Percentiles rank a stretch among this genome's conserved stretches.
These are phyloP conservation scores for Boletus sensibilis DNA, from an alignment of 768 basidiomycete species.

Conservation along the genomic window DNA sequence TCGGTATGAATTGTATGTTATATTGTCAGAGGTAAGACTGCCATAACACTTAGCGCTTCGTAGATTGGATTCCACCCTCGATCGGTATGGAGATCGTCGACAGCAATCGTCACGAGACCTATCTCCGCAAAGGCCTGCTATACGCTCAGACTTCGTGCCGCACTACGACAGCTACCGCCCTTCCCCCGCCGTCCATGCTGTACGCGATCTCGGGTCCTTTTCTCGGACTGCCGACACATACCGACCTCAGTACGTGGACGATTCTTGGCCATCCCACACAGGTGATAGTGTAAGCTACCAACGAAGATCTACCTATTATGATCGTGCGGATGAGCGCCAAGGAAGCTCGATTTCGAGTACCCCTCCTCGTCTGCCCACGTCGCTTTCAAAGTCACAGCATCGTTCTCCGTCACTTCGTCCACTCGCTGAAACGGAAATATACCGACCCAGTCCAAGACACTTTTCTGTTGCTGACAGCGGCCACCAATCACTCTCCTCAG, in stretches of 20 bases:
- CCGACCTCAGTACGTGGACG: constrained; percentile 45
- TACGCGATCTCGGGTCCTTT: constrained; percentile 41
- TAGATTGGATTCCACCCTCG: constrained; percentile 30
- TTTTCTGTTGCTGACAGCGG: constrained; percentile 8
- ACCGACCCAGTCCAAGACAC: constrained; percentile 1
- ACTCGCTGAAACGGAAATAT: constrained; percentile 3
- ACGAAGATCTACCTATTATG: constrained; percentile 20
- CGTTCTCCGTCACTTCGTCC: constrained; percentile 27
- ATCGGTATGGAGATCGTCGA: constrained; percentile 39
- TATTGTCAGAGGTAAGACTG: constrained; percentile 21
- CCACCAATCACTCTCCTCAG: constrained; percentile 18
- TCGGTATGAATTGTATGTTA: constrained; percentile 43
- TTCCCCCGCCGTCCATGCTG: constrained; percentile 30
- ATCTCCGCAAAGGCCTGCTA: constrained; percentile 37
- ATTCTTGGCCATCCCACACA: constrained; percentile 32
- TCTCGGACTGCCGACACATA: constrained; percentile 48
- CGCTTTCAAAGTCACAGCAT: constrained; percentile 18
- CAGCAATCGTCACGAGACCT: constrained; percentile 32
- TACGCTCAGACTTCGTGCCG: constrained; percentile 35
- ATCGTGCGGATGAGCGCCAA: constrained; percentile 28
- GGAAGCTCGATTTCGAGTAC: constrained; percentile 35
- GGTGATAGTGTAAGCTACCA: constrained; percentile 31
- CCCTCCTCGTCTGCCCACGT: constrained; percentile 25
- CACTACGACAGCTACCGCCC: constrained; percentile 54
- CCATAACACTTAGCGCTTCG: constrained; percentile 12